Conservation (phyloP, 2,329 filamentous ascomycete genomes). For the Pestalotiopsis sp. region DNA sequence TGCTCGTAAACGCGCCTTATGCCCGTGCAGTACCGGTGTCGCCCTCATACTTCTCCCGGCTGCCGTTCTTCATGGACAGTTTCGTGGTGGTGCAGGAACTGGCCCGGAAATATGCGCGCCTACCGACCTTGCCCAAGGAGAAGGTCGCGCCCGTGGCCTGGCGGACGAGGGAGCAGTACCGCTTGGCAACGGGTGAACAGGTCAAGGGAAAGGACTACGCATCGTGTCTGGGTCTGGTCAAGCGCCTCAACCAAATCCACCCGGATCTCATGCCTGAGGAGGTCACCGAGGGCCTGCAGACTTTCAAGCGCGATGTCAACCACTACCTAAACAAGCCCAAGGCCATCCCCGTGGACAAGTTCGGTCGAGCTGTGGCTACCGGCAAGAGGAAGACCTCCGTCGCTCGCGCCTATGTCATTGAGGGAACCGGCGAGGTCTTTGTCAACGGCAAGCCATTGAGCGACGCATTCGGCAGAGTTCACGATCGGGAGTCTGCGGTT, state of each 20-base stretch:
- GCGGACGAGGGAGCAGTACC: slow-evolving; percentile 78
- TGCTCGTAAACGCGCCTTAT: slow-evolving; percentile 34
- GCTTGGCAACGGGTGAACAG: slow-evolving; percentile 67
- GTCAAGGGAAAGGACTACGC: slow-evolving; percentile 78
- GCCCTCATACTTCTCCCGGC: slow-evolving; percentile 91
- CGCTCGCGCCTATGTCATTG: slow-evolving; percentile 84
- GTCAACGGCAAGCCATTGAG: slow-evolving; percentile 87
- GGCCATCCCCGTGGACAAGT: slow-evolving; percentile 68
- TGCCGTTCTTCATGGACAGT: slow-evolving; percentile 83
- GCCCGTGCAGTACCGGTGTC: slow-evolving; percentile 81
- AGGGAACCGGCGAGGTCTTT: slow-evolving; percentile 86
- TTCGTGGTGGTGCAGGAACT: slow-evolving; percentile 73
- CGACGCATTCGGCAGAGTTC: slow-evolving; percentile 80
- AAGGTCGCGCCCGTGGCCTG: slow-evolving; percentile 76
- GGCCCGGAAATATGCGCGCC: slow-evolving; percentile 67
- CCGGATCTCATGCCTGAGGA: slow-evolving; percentile 72
- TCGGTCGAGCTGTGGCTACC: slow-evolving; percentile 76
- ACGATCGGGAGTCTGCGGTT: slow-evolving; percentile 91
- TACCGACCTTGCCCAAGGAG: slow-evolving; percentile 67
- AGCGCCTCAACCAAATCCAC: slow-evolving; percentile 82
- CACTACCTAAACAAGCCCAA: slow-evolving; percentile 64
- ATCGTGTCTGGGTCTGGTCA: slow-evolving; percentile 72
- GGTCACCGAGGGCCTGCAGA: slow-evolving; percentile 62
- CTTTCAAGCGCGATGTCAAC: slow-evolving; percentile 76
- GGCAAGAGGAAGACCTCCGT: slow-evolving; percentile 86